Conservation (phyloP, 805 yeast species). For the Tetrapisispora nanseiensis region DNA sequence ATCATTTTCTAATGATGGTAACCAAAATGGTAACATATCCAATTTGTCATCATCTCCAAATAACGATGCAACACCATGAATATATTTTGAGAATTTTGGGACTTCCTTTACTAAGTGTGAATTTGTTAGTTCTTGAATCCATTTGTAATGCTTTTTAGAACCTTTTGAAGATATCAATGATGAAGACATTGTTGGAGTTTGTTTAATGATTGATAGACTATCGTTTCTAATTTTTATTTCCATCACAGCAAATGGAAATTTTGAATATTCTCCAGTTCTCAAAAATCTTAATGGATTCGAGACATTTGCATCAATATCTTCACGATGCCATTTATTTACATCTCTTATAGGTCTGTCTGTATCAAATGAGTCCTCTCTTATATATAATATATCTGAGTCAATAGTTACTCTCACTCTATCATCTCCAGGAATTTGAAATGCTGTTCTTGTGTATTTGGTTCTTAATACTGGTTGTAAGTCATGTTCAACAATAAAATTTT, state of each 20-base stretch:
- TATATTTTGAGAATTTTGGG: conserved; percentile 84
- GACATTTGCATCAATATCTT: conserved; percentile 74
- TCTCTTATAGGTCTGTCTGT: conserved; percentile 79
- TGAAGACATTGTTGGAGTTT: conserved; percentile 29
- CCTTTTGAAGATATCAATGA: conserved; percentile 23
- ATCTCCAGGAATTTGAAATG: conserved; percentile 97
- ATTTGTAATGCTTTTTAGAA: conserved; percentile 45
- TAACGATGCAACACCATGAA: conserved; percentile 85
- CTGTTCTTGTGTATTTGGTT: conserved; percentile 81
- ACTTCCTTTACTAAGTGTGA: conserved; percentile 85
- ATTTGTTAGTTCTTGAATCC: conserved; percentile 82
- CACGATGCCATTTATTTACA: conserved; percentile 83
- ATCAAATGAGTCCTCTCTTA: conserved; percentile 87
- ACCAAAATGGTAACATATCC: conserved; percentile 90
- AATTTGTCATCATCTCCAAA: conserved; percentile 77
- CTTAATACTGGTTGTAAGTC: conserved; percentile 79
- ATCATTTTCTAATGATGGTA: conserved; percentile 77
- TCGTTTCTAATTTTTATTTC: conserved; percentile 62
- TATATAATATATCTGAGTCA: conserved; percentile 78
- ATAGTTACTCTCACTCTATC: conserved; percentile 83
- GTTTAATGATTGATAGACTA: conserved; percentile 7
- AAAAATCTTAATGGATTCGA: conserved; percentile 60
- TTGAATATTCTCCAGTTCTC: conserved; percentile 75
- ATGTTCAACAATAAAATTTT: conserved; percentile 51
- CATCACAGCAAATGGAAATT: conserved; percentile 81